These are phyloP conservation scores for Diaporthe australafricana DNA, from an alignment of 2,329 filamentous ascomycete genomes.

Conservation along the genomic window DNA sequence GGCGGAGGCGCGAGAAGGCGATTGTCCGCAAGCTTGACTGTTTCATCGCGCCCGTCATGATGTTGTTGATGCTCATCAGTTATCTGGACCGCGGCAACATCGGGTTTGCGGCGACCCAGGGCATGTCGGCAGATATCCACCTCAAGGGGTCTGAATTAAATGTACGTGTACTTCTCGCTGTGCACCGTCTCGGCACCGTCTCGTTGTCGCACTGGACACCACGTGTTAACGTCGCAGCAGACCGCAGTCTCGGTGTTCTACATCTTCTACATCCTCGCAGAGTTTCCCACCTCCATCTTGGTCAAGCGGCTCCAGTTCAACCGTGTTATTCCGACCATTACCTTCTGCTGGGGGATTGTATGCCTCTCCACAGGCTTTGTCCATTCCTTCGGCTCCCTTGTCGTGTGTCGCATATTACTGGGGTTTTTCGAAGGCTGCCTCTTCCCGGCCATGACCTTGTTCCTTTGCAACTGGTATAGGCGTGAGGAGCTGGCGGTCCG, in stretches of 20 bases:
- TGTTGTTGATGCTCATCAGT: conserved; percentile 39
- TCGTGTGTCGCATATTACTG: conserved; percentile 43
- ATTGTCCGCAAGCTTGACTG: conserved; percentile 35
- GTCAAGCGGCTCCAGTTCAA: conserved; percentile 44
- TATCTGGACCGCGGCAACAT: conserved; percentile 44
- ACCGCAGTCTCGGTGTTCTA: conserved; percentile 44
- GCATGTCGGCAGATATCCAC: conserved; percentile 39
- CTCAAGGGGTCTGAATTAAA: background rate
- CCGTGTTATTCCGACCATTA: conserved; percentile 41
- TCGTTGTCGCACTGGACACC: background rate
- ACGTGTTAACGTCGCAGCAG: conserved; percentile 36
- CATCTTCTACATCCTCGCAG: conserved; percentile 43
- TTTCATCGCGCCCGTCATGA: conserved; percentile 37
- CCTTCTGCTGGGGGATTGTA: conserved; percentile 44
- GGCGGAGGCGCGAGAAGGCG: conserved; percentile 27
- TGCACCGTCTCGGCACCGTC: background rate
- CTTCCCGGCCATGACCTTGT: conserved; percentile 45
- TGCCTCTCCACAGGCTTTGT: conserved; percentile 45
- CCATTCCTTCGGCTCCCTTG: conserved; percentile 42
- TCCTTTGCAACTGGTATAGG: conserved; percentile 47
- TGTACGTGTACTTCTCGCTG: background rate
- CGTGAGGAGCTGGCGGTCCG: conserved; percentile 45
- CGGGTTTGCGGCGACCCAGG: conserved; percentile 44
- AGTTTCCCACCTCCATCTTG: conserved; percentile 42
- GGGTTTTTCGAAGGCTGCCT: conserved; percentile 47